Percentiles rank a stretch among this genome's conserved stretches.
Evolutionary conservation across 179 eudicot species (phyloP).

Genomic region (Silene noctiflora): DNA sequence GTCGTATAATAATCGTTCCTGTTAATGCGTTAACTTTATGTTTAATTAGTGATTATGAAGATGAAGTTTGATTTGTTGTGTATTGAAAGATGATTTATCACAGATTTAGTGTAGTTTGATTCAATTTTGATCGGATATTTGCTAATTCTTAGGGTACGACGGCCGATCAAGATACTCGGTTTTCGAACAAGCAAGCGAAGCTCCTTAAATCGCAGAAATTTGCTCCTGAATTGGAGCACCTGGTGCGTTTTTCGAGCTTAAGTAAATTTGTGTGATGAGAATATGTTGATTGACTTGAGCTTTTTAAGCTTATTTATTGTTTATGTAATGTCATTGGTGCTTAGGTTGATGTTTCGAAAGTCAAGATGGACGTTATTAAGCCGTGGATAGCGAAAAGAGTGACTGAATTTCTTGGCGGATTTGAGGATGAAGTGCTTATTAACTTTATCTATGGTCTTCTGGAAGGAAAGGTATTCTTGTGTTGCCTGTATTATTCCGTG

Average conservation of each 20-base stretch:
- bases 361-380: conserved; percentile 90
- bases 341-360: conserved; percentile 84
- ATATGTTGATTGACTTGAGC: neutral
- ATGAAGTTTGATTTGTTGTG: neutral
- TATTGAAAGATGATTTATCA: neutral
- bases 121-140: conserved; percentile 11
- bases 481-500: too few relatives aligned
- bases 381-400: conserved; percentile 95
- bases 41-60: too few relatives aligned
- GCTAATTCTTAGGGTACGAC: conserved; percentile 67
- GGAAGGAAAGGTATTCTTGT: conserved; percentile 66
- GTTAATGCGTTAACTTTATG: too few relatives aligned
- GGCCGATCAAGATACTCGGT: conserved; percentile 96
- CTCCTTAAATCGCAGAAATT: conserved; percentile 88
- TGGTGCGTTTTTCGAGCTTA: conserved; percentile 45
- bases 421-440: conserved; percentile 97
- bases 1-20: too few relatives aligned
- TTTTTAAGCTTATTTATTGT: neutral
- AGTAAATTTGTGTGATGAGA: neutral
- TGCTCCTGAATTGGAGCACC: conserved; percentile 76
- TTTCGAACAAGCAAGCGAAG: conserved; percentile 96
- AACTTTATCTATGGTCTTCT: conserved; percentile 85
- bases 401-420: conserved; percentile 93
- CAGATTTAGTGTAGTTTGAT: neutral
- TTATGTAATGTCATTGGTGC: conserved; percentile 16